phyloP scores from a whole-genome alignment of 2,329 filamentous ascomycete genomes.

The Myriosclerotinia duriaeana region DNA sequence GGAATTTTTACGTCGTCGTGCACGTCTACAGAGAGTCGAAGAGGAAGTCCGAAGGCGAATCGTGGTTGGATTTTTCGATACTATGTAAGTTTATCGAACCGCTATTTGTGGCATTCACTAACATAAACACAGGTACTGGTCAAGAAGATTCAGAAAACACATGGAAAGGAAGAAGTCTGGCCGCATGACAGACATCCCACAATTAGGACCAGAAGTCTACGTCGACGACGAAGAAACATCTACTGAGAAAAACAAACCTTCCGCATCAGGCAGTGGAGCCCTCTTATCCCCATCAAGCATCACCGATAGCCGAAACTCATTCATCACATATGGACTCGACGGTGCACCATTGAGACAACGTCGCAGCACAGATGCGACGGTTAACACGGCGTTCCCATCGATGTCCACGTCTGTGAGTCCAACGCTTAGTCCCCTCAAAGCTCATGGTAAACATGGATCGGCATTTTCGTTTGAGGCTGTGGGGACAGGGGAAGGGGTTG shows the following conservation, averaged over 20 bases:
- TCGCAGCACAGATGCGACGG: constrained; percentile 29
- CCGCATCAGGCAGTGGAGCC: constrained; percentile 25
- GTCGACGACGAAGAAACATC: constrained; percentile 70
- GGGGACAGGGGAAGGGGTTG: constrained; percentile 26
- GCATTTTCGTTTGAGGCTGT: constrained; percentile 38
- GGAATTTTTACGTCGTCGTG: constrained; percentile 87
- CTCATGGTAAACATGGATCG: constrained; percentile 42
- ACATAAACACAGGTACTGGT: constrained; percentile 63
- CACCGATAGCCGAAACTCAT: constrained; percentile 34
- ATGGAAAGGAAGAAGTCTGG: constrained; percentile 70
- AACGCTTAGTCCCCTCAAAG: constrained; percentile 29
- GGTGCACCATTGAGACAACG: constrained; percentile 32
- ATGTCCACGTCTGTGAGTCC: constrained; percentile 29
- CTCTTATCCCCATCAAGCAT: constrained; percentile 36
- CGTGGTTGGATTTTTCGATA: constrained; percentile 95
- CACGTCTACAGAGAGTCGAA: constrained; percentile 87
- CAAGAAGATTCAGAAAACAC: constrained; percentile 74
- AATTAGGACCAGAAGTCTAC: constrained; percentile 83
- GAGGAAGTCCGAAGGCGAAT: constrained; percentile 88
- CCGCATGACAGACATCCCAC: constrained; percentile 75
- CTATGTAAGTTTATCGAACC: constrained; percentile 55
- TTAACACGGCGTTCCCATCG: constrained; percentile 26
- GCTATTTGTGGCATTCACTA: constrained; percentile 26
- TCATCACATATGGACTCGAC: constrained; percentile 38
- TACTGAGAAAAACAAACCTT: constrained; percentile 28